Base-by-base conservation (phyloP, 129 eudicot species). In the Lonicera japonica region DNA sequence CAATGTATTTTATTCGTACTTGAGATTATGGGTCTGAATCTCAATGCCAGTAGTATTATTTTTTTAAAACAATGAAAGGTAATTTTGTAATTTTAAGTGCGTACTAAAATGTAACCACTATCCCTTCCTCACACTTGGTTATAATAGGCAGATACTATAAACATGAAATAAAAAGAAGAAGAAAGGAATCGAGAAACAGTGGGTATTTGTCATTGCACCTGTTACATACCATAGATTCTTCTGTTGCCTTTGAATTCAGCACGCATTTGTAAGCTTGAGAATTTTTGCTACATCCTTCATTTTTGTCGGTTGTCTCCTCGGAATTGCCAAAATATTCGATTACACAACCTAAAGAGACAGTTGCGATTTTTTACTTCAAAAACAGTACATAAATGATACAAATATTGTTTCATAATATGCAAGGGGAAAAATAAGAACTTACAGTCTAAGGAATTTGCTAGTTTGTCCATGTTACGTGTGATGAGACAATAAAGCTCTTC, bases 221-320 rank as follows among this genome's bases (percentile, higher is more conserved):
- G n/a, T n/a, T 47, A 47, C 75, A 5, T 75, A 83, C 95, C 95
- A 87, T 70, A 55, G 95, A 50, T 54, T 87, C 95, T 65, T 87
- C 91, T 0, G 88, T 53, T 13, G 82, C 91, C 69, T 83, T 87
- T 39, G 95, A 78, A 61, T 81, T 79, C 64, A 87, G 74, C 68
- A 79, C 82, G 71, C 91, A 83, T 73, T 81, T 83, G 76, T 83
- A 81, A 18, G 79, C 86, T 71, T 64, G 70, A 48, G 68, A 60
- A 17, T 54, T 58, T 56, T 87, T 77, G 21, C 53, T 50, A 3
- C 64, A 51, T 41, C 68, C 79, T n/a, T 75, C 68, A 10, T 62
- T 54, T 14, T 11, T 21, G 14, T 8, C 39, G 8, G 36, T 24
- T 14, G 61, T 18, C 1, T 21, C 78, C 11, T 81, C 80, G 2